Percentiles rank a stretch among this genome's conserved stretches.
These are phyloP conservation scores for Claviceps paspali DNA, from an alignment of 2,329 filamentous ascomycete genomes.

Conservation along the genomic window DNA sequence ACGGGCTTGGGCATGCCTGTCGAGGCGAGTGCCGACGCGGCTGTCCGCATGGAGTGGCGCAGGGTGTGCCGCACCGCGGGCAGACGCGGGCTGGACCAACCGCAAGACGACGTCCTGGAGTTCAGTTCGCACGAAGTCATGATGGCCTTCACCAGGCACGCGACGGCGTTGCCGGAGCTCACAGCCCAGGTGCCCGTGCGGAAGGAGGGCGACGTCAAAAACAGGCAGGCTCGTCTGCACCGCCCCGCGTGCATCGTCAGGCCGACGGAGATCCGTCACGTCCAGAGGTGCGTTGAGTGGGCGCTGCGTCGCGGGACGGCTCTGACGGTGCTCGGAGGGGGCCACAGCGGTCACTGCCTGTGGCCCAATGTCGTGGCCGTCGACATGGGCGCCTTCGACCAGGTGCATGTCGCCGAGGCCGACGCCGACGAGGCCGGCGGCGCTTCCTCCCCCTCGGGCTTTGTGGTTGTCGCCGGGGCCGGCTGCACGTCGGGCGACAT, in stretches of 20 bases:
- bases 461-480: slow-evolving; percentile 33
- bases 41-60: slow-evolving; percentile 29
- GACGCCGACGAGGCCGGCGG: slow-evolving; percentile 4
- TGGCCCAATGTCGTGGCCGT: slow-evolving; percentile 35
- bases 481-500: slow-evolving; percentile 43
- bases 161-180: slow-evolving; percentile 24
- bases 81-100: slow-evolving; percentile 19
- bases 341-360: slow-evolving; percentile 45
- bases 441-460: slow-evolving; percentile 3
- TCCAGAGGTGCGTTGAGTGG: slow-evolving; percentile 43
- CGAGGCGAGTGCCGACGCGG: slow-evolving; percentile 12
- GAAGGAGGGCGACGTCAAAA: slow-evolving; percentile 26
- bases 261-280: slow-evolving; percentile 28
- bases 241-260: slow-evolving; percentile 27
- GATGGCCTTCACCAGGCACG: slow-evolving; percentile 28
- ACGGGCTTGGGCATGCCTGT: slow-evolving; percentile 25
- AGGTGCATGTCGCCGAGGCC: slow-evolving; percentile 26
- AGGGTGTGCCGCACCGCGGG: slow-evolving; percentile 33
- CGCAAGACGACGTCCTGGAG: slow-evolving; percentile 18
- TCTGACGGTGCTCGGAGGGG: slow-evolving; percentile 32
- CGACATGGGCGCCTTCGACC: slow-evolving; percentile 42
- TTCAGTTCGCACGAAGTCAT: slow-evolving; percentile 37
- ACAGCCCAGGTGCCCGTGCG: slow-evolving; percentile 22
- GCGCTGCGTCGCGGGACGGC: slow-evolving; percentile 23
- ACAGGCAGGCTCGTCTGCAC: slow-evolving; percentile 29